Percentiles rank a stretch among this genome's conserved stretches.
These are phyloP conservation scores for Ettlia oleoabundans DNA, from an alignment of 139 green algal genomes.

Conservation along the genomic window DNA sequence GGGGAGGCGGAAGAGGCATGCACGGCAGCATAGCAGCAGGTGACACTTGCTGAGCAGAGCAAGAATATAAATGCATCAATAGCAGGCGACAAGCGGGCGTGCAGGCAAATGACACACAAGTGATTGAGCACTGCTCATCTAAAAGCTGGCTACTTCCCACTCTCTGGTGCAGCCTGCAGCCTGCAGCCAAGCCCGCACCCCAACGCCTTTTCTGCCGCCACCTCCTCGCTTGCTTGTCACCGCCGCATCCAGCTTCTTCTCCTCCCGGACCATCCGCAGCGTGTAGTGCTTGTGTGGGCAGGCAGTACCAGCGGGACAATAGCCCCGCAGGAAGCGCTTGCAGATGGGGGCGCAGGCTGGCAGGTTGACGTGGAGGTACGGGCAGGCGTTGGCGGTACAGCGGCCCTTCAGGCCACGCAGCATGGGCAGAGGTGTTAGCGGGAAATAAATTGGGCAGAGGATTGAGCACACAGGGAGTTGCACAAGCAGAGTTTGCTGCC, in stretches of 20 bases:
- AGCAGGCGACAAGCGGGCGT: no score
- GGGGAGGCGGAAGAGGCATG: no score
- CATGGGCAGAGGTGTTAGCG: not conserved
- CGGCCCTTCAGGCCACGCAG: conserved; percentile 49
- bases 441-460: not conserved
- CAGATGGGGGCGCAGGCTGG: conserved; percentile 57
- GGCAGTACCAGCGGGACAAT: conserved; percentile 60
- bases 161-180: no score
- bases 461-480: not conserved
- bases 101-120: no score
- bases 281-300: conserved; percentile 72
- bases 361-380: conserved; percentile 73
- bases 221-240: not conserved
- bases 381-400: conserved; percentile 65
- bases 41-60: no score
- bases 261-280: conserved; percentile 53
- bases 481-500: no score
- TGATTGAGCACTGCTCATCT: no score
- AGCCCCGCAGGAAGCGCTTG: conserved; percentile 62
- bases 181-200: no score
- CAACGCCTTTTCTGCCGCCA: not conserved
- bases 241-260: conserved; percentile 11
- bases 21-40: no score
- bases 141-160: no score
- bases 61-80: no score